Percentiles rank a stretch among this genome's conserved stretches.
These are phyloP conservation scores for Alectoria sarmentosa DNA, from an alignment of 495 filamentous ascomycete genomes.

Conservation along the genomic window DNA sequence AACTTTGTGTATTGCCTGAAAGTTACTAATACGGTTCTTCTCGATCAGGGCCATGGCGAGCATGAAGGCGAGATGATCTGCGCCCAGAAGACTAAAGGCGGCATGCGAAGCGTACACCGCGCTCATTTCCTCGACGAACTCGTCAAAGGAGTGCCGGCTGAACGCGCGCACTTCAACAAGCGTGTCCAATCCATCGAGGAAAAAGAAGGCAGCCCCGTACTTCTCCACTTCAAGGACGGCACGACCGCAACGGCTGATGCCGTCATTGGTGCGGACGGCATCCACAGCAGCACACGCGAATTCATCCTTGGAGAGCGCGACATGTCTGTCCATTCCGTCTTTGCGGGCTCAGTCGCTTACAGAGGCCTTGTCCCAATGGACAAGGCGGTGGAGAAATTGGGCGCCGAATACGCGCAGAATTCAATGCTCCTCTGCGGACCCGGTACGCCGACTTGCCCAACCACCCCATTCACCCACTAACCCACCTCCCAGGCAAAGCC, in stretches of 20 bases:
- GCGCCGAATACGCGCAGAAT: constrained; percentile 33
- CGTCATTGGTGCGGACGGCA: constrained; percentile 44
- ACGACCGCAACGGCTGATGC: constrained; percentile 21
- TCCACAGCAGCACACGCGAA: constrained; percentile 35
- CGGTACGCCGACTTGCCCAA: background rate
- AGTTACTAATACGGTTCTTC: background rate
- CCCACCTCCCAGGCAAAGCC: background rate
- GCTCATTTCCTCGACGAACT: constrained; percentile 45
- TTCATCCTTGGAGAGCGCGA: constrained; percentile 33
- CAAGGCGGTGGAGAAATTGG: constrained; percentile 40
- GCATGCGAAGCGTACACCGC: constrained; percentile 40
- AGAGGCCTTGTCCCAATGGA: constrained; percentile 46
- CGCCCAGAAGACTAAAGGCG: background rate
- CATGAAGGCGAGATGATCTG: constrained; percentile 8
- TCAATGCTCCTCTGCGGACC: constrained; percentile 14
- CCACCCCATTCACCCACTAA: background rate
- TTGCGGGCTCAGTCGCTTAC: constrained; percentile 42
- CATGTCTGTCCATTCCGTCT: constrained; percentile 33
- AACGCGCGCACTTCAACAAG: constrained; percentile 43
- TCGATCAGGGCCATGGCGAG: constrained; percentile 8
- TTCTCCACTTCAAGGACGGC: constrained; percentile 30
- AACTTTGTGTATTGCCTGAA: background rate
- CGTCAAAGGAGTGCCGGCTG: constrained; percentile 38
- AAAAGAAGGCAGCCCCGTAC: constrained; percentile 33
- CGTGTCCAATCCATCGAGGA: constrained; percentile 31